Percentiles rank a stretch among this genome's conserved stretches.
Evolutionary conservation across 1,284 basidiomycete species (phyloP).

Genomic region (Boletus semigastroideus): DNA sequence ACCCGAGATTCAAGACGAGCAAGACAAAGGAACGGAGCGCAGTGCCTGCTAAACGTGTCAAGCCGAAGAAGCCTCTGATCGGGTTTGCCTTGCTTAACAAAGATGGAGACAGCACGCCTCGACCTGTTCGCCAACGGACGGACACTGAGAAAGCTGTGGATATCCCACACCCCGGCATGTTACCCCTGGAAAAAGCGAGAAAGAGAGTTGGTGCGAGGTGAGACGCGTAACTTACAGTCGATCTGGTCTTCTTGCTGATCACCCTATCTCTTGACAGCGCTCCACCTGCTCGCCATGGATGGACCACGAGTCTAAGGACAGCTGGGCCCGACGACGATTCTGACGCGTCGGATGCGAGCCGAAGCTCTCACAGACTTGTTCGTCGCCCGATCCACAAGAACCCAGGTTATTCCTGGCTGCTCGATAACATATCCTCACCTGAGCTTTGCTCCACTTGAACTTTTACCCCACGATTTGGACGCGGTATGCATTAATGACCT

Average conservation of each 20-base stretch:
- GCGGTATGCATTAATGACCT: no score
- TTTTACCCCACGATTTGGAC: no score
- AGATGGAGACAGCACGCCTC: slow-evolving; percentile 25
- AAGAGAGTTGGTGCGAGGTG: slow-evolving; percentile 17
- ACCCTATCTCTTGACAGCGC: neutral
- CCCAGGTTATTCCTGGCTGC: slow-evolving; percentile 15
- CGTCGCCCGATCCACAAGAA: slow-evolving; percentile 3
- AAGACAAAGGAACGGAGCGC: neutral
- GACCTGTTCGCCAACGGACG: slow-evolving; percentile 15
- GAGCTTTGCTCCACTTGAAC: slow-evolving; percentile 15
- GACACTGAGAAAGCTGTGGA: neutral
- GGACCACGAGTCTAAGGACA: slow-evolving; percentile 16
- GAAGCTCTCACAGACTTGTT: slow-evolving; percentile 10
- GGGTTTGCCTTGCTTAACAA: slow-evolving; percentile 1
- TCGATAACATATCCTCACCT: neutral
- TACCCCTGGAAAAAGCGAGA: slow-evolving; percentile 22
- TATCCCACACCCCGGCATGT: neutral
- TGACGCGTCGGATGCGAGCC: slow-evolving; percentile 16
- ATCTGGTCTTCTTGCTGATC: neutral
- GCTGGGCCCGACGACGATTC: slow-evolving; percentile 18
- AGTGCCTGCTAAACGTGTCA: neutral
- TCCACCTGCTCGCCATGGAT: slow-evolving; percentile 1
- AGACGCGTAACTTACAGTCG: neutral
- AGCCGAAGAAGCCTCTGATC: neutral
- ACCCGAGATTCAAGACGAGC: neutral